These are phyloP conservation scores for Cryptococcus sp. DNA, from an alignment of 1,284 basidiomycete genomes.

Conservation along the genomic window DNA sequence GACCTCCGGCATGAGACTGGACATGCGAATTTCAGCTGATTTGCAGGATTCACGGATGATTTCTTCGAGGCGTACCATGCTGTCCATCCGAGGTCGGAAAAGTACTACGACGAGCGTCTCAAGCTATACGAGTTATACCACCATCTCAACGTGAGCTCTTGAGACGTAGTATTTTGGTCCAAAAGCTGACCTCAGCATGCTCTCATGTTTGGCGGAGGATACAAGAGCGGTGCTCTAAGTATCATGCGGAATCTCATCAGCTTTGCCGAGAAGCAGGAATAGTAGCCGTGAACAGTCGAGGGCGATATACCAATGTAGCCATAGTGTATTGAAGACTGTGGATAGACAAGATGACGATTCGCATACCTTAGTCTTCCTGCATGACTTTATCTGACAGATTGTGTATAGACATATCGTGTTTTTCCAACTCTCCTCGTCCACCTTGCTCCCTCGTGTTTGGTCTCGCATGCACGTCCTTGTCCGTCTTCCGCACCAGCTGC, in stretches of 20 bases:
- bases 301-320: neutral
- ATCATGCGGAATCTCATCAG: conserved; percentile 36
- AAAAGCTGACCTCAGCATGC: conserved; percentile 31
- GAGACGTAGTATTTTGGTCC: too few relatives aligned
- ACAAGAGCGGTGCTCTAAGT: conserved; percentile 26
- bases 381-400: too few relatives aligned
- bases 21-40: too few relatives aligned
- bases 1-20: too few relatives aligned
- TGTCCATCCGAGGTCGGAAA: conserved; percentile 62
- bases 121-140: conserved; percentile 80
- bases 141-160: conserved; percentile 59
- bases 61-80: conserved; percentile 73
- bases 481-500: too few relatives aligned
- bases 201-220: conserved; percentile 43
- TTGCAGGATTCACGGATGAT: conserved; percentile 55
- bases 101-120: conserved; percentile 64
- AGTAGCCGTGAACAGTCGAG: neutral
- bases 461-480: too few relatives aligned
- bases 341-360: too few relatives aligned
- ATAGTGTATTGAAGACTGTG: too few relatives aligned
- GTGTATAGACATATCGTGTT: too few relatives aligned
- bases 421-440: too few relatives aligned
- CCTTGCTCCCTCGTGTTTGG: too few relatives aligned
- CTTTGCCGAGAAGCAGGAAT: conserved; percentile 26
- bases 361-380: too few relatives aligned